Evolutionary conservation across 2,329 filamentous ascomycete species (phyloP).

Genomic region (Fusarium cyanostomum): DNA sequence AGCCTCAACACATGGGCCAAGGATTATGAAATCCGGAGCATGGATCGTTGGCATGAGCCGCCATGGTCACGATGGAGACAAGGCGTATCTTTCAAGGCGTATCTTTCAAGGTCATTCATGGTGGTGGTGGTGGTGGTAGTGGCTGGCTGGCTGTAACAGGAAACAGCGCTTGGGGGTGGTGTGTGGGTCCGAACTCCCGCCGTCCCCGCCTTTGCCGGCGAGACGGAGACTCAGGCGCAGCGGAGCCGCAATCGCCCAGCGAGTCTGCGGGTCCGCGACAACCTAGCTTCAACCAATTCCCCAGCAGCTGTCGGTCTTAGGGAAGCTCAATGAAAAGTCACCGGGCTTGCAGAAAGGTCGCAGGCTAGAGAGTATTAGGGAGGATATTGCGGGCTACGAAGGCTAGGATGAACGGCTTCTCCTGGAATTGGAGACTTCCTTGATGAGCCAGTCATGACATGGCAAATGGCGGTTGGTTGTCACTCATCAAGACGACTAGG

Average conservation of each 20-base stretch:
- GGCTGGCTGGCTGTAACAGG: neutral
- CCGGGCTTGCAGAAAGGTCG: conserved; percentile 12
- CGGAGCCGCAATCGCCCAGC: conserved; percentile 42
- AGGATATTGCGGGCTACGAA: neutral
- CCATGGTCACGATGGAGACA: neutral
- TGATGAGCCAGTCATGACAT: conserved; percentile 16
- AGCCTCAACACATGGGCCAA: neutral
- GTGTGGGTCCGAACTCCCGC: conserved; percentile 20
- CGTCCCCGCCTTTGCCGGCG: conserved; percentile 36
- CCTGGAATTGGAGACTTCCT: conserved; percentile 28
- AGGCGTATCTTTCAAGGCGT: neutral
- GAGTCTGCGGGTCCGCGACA: conserved; percentile 43
- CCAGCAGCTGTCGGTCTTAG: conserved; percentile 33
- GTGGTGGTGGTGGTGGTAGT: conserved; percentile 3
- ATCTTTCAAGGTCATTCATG: too few species aligned
- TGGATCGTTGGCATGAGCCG: conserved; percentile 2
- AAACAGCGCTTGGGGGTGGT: conserved; percentile 10
- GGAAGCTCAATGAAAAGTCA: conserved; percentile 35
- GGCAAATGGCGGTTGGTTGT: conserved; percentile 3
- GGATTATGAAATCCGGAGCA: conserved; percentile 2
- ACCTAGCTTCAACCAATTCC: conserved; percentile 7
- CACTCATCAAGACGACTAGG: conserved; percentile 2
- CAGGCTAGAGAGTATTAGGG: conserved; percentile 13
- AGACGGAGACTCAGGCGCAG: conserved; percentile 42
- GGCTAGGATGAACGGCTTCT: conserved; percentile 36